Percentiles rank a stretch among this genome's conserved stretches.
Evolutionary conservation across 2,329 filamentous ascomycete genomes (phyloP).

Genomic region (Arachnopeziza araneosa): DNA sequence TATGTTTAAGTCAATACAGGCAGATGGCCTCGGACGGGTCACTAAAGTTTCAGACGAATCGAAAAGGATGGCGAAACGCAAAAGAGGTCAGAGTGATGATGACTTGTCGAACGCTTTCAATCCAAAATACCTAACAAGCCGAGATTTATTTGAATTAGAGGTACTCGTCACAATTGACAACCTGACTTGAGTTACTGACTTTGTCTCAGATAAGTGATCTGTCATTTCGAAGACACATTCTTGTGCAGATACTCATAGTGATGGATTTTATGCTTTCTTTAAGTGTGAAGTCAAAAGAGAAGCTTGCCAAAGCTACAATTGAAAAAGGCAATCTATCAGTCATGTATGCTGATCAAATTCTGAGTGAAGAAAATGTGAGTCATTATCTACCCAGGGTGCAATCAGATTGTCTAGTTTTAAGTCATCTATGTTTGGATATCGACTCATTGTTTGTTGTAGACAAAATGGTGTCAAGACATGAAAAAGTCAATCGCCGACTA

Average conservation of each 20-base stretch:
- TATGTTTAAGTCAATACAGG: conserved; percentile 69
- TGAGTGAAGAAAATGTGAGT: conserved; percentile 79
- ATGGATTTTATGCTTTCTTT: conserved; percentile 94
- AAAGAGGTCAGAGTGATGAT: conserved; percentile 53
- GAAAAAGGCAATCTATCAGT: conserved; percentile 70
- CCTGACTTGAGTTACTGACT: conserved; percentile 20
- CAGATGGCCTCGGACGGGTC: conserved; percentile 40
- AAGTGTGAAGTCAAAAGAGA: conserved; percentile 74
- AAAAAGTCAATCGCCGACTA: conserved; percentile 76
- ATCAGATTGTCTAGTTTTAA: neutral
- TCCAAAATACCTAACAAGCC: conserved; percentile 96
- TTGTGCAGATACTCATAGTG: conserved; percentile 91
- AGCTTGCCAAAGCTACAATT: conserved; percentile 57
- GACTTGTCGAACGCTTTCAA: conserved; percentile 76
- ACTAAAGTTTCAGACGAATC: conserved; percentile 56
- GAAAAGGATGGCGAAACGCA: conserved; percentile 64
- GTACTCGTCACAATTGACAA: conserved; percentile 39
- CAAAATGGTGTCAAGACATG: conserved; percentile 78
- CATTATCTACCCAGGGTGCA: neutral
- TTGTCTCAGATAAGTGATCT: conserved; percentile 75
- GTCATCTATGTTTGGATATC: neutral
- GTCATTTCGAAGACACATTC: conserved; percentile 86
- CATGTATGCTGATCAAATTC: conserved; percentile 67
- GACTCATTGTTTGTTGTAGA: conserved; percentile 38
- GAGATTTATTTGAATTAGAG: conserved; percentile 93